These are phyloP conservation scores for rapeseed (Brassica napus) DNA, from an alignment of 345 rosid genomes.

Conservation along the genomic window Da-Ae NC_063439.1:28618001-28618500, in stretches of 20 bases:
- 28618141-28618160: neutral
- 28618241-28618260: slow-evolving; percentile 37
- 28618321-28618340: slow-evolving; percentile 19
- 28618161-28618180: neutral
- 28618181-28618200: too few relatives aligned
- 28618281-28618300: slow-evolving; percentile 33
- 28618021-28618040: neutral
- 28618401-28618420: slow-evolving; percentile 34
- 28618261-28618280: slow-evolving; percentile 28
- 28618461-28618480: slow-evolving; percentile 39
- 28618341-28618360: slow-evolving; percentile 23
- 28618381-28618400: neutral
- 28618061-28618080: slow-evolving; percentile 22
- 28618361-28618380: slow-evolving; percentile 24
- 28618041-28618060: slow-evolving; percentile 22
- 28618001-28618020: slow-evolving; percentile 12
- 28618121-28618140: neutral
- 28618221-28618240: slow-evolving; percentile 31
- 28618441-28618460: slow-evolving; percentile 8
- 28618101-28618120: neutral
- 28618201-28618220: neutral
- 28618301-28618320: slow-evolving; percentile 32
- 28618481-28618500: slow-evolving; percentile 21
- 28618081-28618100: slow-evolving; percentile 20
- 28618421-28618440: slow-evolving; percentile 13